Conservation (phyloP, 306 rosid genomes). For the Quercus ilex region DNA sequence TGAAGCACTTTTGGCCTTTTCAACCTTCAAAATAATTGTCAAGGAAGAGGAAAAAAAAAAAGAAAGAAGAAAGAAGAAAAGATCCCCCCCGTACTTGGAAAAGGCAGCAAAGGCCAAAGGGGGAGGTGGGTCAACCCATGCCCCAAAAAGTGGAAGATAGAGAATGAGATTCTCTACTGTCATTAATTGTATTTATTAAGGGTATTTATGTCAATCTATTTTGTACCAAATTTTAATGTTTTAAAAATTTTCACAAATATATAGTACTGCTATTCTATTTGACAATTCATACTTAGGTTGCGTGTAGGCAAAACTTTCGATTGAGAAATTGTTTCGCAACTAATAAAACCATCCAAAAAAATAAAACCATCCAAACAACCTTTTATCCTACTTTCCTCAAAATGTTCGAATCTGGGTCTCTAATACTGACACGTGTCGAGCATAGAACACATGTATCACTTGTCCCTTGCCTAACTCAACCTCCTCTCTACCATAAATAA, state of each 20-base stretch:
- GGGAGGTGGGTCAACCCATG: conserved; percentile 23
- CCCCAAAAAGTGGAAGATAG: background rate
- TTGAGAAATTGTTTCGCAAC: conserved; percentile 29
- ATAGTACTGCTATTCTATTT: background rate
- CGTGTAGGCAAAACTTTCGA: conserved; percentile 34
- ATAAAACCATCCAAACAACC: conserved; percentile 19
- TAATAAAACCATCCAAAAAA: conserved; percentile 15
- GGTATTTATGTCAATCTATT: no score
- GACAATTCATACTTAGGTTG: conserved; percentile 24
- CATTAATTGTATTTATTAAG: background rate
- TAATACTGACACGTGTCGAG: conserved; percentile 26
- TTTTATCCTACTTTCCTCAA: background rate
- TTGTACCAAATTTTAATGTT: background rate
- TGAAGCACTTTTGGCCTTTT: conserved; percentile 2
- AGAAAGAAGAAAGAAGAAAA: background rate
- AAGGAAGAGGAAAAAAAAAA: background rate
- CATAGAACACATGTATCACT: conserved; percentile 17
- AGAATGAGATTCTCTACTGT: background rate
- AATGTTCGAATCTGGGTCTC: background rate
- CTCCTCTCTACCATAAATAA: background rate
- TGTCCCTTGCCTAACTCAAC: conserved; percentile 35
- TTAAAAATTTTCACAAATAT: background rate
- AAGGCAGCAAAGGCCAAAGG: background rate
- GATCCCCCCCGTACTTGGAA: conserved; percentile 18
- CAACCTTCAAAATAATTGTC: background rate